Evolutionary conservation across 495 filamentous ascomycete genomes (phyloP), one percentile per base, ranked within the genome.

Genomic region (Hypoxylon lenormandii): DNA sequence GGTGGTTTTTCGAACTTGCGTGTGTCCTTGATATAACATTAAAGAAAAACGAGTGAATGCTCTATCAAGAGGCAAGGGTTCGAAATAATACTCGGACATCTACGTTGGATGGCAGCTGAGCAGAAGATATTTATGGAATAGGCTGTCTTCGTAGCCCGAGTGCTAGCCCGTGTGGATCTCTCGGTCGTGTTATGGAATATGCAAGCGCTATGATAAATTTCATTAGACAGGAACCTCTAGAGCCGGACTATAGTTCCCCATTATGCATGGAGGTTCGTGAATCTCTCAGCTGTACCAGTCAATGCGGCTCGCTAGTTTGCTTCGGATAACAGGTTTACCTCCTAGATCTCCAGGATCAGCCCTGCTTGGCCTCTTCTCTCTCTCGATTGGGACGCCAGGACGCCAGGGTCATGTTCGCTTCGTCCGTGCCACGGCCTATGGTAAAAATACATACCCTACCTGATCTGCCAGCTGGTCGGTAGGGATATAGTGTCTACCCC

Each of bases 301-400:
- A 70, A 49, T 65, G 61, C 61, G 51, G 50, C 45, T 52, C 19
- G 26, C 66, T 64, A 70, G 60, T 60, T 38, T 43, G 55, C 28
- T 37, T 46, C 38, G 5, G 36, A 60, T 58, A 62, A 67, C 68
- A 55, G 58, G 68, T 71, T 66, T 71, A 22, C 37, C 36, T 57
- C 56, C 30, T 33, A 23, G 19, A 49, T 12, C 23, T 48, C 68
- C 58, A 58, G 68, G 68, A 61, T 71, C 5, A 47, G 57, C 46
- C 62, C 57, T 59, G 62, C 38, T 62, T 33, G 7, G 33, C 15
- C 49, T 33, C 30, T 16, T 30, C n/a, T 18, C 26, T 28, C 63
- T 28, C 33, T 30, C 28, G 43, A 52, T 36, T 23, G 30, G 26
- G 38, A 46, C 38, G 45, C 42, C 33, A 11, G 26, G 38, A 46